phyloP scores from a whole-genome alignment of 176 grass and related monocot species.

The Zoysia japonica region DNA sequence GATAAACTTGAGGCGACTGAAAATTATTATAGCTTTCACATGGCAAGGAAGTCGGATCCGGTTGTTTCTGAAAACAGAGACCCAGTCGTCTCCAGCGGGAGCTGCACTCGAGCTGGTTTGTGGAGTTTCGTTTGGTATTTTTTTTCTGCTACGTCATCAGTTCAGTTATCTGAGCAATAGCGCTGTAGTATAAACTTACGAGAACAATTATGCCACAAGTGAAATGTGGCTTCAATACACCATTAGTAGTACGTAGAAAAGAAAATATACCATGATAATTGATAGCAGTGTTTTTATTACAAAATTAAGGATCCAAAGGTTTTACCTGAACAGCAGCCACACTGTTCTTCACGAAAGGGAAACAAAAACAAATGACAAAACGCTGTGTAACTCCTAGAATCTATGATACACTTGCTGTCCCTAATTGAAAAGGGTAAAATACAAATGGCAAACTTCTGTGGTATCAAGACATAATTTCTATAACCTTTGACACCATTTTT shows the following conservation, averaged over 20 bases:
- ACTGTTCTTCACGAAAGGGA: not conserved
- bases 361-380: constrained; percentile 21
- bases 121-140: too few species aligned
- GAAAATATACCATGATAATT: not conserved
- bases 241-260: not conserved
- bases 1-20: too few species aligned
- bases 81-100: too few species aligned
- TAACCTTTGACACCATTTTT: not conserved
- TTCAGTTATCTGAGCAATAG: too few species aligned
- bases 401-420: constrained; percentile 42
- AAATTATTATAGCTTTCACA: too few species aligned
- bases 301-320: constrained; percentile 18
- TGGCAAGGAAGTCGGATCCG: too few species aligned
- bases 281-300: constrained; percentile 26
- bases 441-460: constrained; percentile 5
- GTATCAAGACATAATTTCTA: not conserved
- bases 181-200: not conserved
- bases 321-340: constrained; percentile 20
- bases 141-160: too few species aligned
- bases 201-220: not conserved
- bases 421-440: constrained; percentile 31
- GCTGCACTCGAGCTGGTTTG: too few species aligned
- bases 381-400: constrained; percentile 9
- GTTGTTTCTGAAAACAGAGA: too few species aligned
- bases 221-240: not conserved